These are phyloP conservation scores for Schizonepeta tenuifolia DNA, from an alignment of 257 asterid genomes.

Conservation along the genomic window DNA sequence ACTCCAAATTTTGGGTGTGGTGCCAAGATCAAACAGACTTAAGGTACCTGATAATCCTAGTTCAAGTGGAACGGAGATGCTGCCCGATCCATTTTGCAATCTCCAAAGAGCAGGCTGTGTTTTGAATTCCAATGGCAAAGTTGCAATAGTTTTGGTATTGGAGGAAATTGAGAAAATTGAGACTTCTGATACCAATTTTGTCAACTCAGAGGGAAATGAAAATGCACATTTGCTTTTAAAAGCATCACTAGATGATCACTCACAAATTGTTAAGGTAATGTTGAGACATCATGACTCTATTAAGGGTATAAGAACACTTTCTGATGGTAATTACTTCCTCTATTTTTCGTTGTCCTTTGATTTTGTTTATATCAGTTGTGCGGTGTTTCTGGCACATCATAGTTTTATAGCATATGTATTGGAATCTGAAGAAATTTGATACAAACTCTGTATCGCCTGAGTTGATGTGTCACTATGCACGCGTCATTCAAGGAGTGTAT, in stretches of 20 bases:
- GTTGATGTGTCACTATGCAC: conserved; percentile 23
- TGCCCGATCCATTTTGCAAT: conserved; percentile 41
- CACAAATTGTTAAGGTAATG: conserved; percentile 59
- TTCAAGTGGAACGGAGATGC: conserved; percentile 43
- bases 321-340: conserved; percentile 2
- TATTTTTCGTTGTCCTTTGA: conserved; percentile 1
- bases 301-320: conserved; percentile 11
- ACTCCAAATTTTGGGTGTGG: conserved; percentile 46
- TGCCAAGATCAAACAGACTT: conserved; percentile 49
- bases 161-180: conserved; percentile 40
- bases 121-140: conserved; percentile 72
- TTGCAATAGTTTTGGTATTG: conserved; percentile 58
- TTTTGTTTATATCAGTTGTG: not conserved
- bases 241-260: conserved; percentile 53
- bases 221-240: conserved; percentile 38
- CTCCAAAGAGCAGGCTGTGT: conserved; percentile 56
- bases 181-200: conserved; percentile 34
- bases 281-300: conserved; percentile 5
- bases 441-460: not conserved
- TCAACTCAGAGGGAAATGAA: conserved; percentile 42
- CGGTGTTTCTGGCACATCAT: conserved; percentile 1
- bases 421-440: conserved; percentile 1
- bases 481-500: conserved; percentile 5
- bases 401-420: not conserved
- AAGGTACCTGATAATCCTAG: conserved; percentile 43